Evolutionary conservation across 257 asterid genomes (phyloP).

Genomic region (Nicotiana paniculata): DNA sequence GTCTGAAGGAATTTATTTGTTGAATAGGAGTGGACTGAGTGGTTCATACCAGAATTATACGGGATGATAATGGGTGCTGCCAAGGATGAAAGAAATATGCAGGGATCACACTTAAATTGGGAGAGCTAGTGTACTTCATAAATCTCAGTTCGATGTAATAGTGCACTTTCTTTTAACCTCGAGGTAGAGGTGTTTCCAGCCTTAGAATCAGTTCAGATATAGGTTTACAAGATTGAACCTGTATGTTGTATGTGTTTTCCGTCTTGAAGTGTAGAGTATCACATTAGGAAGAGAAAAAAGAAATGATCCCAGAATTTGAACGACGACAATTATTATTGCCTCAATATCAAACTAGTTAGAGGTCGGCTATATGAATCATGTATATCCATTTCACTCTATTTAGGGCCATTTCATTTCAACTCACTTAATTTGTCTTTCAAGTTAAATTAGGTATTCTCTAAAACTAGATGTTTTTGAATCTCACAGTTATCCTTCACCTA

Average conservation of each 20-base stretch:
- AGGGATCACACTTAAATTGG: not conserved
- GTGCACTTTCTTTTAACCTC: no score
- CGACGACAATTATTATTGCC: not conserved
- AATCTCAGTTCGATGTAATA: not conserved
- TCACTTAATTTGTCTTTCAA: not conserved
- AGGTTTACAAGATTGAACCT: no score
- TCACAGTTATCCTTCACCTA: not conserved
- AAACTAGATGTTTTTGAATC: not conserved
- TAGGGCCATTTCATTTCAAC: not conserved
- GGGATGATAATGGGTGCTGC: not conserved
- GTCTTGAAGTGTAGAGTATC: no score
- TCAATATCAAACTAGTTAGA: not conserved
- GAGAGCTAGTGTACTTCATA: not conserved
- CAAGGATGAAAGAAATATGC: not conserved
- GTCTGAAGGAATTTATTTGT: not conserved
- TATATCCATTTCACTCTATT: not conserved
- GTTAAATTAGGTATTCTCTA: not conserved
- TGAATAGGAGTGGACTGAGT: not conserved
- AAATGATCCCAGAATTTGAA: no score
- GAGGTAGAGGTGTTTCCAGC: no score
- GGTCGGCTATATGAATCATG: not conserved
- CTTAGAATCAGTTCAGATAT: no score
- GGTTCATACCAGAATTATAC: not conserved
- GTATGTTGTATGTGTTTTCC: no score
- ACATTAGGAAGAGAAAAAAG: no score